phyloP scores from a whole-genome alignment of 768 basidiomycete species.

The Trichaptum fuscoviolaceum region DNA sequence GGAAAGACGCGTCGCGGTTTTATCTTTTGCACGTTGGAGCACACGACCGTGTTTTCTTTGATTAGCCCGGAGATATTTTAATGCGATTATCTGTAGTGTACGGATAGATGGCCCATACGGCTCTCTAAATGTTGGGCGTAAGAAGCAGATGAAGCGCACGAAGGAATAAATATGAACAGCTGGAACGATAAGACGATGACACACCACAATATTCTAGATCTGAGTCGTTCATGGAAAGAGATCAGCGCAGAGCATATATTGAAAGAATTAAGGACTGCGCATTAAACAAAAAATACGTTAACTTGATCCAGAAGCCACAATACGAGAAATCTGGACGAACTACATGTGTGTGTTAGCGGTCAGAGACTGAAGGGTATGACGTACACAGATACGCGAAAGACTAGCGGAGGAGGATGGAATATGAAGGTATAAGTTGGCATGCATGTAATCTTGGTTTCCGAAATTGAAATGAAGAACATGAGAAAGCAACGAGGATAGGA shows the following conservation, averaged over 20 bases:
- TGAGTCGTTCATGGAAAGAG: not conserved
- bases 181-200: no score
- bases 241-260: not conserved
- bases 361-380: not conserved
- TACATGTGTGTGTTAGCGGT: not conserved
- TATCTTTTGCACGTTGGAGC: not conserved
- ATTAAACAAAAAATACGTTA: not conserved
- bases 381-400: not conserved
- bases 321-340: not conserved
- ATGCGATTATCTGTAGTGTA: no score
- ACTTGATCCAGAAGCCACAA: not conserved
- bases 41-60: not conserved
- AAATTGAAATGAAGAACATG: not conserved
- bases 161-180: no score
- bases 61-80: not conserved
- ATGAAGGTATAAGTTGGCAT: not conserved
- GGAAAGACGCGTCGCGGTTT: not conserved
- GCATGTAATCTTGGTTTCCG: not conserved
- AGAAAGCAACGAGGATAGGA: conserved; percentile 1
- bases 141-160: no score
- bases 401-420: not conserved
- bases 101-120: no score
- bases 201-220: no score
- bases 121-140: no score
- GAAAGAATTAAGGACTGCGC: not conserved